These are phyloP conservation scores for Pseudocercospora fuligena DNA, from an alignment of 2,329 filamentous ascomycete species.

Conservation along the genomic window DNA sequence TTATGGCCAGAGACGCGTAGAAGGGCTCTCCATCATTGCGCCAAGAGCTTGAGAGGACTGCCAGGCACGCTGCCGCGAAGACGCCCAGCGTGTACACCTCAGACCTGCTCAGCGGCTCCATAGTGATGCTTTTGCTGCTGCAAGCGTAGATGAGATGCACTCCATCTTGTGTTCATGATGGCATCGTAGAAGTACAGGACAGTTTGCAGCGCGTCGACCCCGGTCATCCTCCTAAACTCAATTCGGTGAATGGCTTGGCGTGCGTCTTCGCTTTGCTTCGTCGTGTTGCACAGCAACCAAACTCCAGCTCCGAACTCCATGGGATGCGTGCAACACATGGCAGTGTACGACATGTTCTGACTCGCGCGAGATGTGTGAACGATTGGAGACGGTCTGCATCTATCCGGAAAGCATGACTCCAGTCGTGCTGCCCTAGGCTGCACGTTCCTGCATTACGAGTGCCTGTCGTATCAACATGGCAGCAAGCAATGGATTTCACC, in stretches of 20 bases:
- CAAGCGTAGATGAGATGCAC: background rate
- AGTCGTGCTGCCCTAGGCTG: conserved; percentile 14
- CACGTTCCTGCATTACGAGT: conserved; percentile 8
- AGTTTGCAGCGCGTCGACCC: background rate
- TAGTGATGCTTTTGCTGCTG: conserved; percentile 13
- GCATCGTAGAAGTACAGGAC: conserved; percentile 5
- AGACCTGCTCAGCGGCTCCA: conserved; percentile 52
- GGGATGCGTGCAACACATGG: background rate
- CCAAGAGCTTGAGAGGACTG: conserved; percentile 79
- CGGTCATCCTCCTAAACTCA: background rate
- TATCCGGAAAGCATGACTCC: conserved; percentile 7
- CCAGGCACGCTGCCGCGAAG: conserved; percentile 70
- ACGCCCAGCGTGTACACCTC: conserved; percentile 64
- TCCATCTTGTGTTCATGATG: background rate
- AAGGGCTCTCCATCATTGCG: conserved; percentile 86
- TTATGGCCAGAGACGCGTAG: conserved; percentile 84
- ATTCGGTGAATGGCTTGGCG: background rate
- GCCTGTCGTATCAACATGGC: conserved; percentile 31
- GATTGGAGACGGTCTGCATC: conserved; percentile 11
- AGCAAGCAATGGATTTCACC: conserved; percentile 47
- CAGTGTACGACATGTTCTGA: background rate
- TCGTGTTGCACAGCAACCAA: background rate
- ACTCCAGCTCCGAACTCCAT: background rate
- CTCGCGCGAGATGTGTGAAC: conserved; percentile 11
- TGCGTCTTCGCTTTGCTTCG: background rate